Evolutionary conservation across 805 yeast species (phyloP).

Genomic region (Lachancea cidri): DNA sequence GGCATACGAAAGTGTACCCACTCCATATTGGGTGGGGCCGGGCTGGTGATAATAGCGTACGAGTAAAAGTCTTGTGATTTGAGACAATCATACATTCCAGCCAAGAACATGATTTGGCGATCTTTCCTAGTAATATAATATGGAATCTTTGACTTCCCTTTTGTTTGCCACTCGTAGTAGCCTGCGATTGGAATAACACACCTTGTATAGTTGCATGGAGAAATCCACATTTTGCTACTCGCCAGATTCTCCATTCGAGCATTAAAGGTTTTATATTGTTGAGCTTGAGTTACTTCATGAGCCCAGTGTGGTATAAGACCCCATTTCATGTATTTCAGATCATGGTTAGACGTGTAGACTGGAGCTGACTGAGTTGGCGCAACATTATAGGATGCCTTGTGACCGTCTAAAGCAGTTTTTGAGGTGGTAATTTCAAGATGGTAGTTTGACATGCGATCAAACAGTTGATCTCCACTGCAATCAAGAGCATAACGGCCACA

Average conservation of each 20-base stretch:
- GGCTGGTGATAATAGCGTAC: slow-evolving; percentile 70
- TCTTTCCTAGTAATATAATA: slow-evolving; percentile 56
- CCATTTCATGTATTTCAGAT: slow-evolving; percentile 63
- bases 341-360: slow-evolving; percentile 26
- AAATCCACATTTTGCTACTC: slow-evolving; percentile 51
- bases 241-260: slow-evolving; percentile 62
- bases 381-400: slow-evolving; percentile 44
- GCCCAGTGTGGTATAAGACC: slow-evolving; percentile 74
- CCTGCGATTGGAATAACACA: slow-evolving; percentile 80
- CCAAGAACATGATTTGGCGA: slow-evolving; percentile 53
- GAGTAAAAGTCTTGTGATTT: slow-evolving; percentile 34
- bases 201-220: slow-evolving; percentile 43
- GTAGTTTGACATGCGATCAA: slow-evolving; percentile 1
- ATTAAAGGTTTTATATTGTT: slow-evolving; percentile 55
- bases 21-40: slow-evolving; percentile 53
- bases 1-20: slow-evolving; percentile 85
- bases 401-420: neutral
- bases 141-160: slow-evolving; percentile 47
- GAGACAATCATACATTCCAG: slow-evolving; percentile 46
- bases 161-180: slow-evolving; percentile 72
- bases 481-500: slow-evolving; percentile 59
- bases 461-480: slow-evolving; percentile 21
- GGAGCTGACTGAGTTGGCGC: slow-evolving; percentile 55
- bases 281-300: slow-evolving; percentile 31
- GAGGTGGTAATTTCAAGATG: neutral